Evolutionary conservation across 345 rosid species (phyloP).

Genomic region (Alliaria petiolata): DNA sequence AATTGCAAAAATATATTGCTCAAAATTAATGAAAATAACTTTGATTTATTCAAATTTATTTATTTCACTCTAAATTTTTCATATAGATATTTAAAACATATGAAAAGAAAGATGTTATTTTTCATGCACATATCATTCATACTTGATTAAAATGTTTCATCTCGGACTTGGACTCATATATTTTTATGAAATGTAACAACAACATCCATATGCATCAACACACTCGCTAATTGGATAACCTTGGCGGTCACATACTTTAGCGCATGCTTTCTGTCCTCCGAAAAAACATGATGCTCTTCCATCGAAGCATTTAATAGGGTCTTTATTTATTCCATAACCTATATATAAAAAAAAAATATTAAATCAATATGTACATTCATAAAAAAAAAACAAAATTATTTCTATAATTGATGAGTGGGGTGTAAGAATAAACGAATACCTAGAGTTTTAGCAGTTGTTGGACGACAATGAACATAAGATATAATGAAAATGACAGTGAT

Average conservation of each 20-base stretch:
- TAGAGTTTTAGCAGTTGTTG: neutral
- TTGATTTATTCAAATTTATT: too few relatives aligned
- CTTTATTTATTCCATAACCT: neutral
- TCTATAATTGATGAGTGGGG: neutral
- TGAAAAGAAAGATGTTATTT: too few relatives aligned
- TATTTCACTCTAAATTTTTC: too few relatives aligned
- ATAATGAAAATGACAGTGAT: neutral
- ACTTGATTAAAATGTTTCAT: too few relatives aligned
- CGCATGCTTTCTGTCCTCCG: neutral
- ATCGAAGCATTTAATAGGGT: too few relatives aligned
- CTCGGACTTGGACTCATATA: too few relatives aligned
- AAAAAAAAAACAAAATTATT: neutral
- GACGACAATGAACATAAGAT: neutral
- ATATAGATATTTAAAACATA: too few relatives aligned
- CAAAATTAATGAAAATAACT: too few relatives aligned
- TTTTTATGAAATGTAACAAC: too few relatives aligned
- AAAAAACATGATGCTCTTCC: neutral
- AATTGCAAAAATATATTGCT: too few relatives aligned
- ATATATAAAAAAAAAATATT: neutral
- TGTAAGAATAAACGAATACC: neutral
- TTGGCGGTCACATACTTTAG: neutral
- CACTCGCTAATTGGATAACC: neutral
- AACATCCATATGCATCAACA: too few relatives aligned
- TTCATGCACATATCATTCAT: too few relatives aligned
- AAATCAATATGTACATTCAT: neutral